A percentile compares a stretch with the other conserved stretches of the same genome.
Conservation (phyloP, 345 rosid genomes). For the Excoecaria agallocha region DNA sequence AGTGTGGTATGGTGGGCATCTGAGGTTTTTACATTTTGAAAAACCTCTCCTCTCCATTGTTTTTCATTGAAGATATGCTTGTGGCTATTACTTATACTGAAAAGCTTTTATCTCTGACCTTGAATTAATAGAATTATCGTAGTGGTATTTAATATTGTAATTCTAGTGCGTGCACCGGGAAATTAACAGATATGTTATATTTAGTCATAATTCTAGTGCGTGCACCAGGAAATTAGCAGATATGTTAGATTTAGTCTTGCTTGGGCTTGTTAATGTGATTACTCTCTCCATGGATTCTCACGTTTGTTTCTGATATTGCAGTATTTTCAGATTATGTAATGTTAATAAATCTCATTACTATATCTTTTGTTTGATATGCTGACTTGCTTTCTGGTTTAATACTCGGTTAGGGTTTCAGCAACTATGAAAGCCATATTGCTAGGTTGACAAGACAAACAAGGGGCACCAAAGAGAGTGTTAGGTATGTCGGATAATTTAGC, state of each 20-base stretch:
- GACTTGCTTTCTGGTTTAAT: slow-evolving; percentile 4
- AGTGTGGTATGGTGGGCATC: slow-evolving; percentile 45
- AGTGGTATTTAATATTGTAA: not conserved
- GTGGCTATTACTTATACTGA: not conserved
- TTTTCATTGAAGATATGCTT: not conserved
- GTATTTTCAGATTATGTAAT: not conserved
- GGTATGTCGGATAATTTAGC: slow-evolving; percentile 41
- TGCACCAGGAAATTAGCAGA: not conserved
- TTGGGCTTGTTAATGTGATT: not conserved
- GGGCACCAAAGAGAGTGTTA: slow-evolving; percentile 64
- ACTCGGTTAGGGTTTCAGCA: slow-evolving; percentile 56
- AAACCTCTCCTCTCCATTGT: not conserved
- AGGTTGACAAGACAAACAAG: slow-evolving; percentile 65
- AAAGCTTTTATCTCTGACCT: not conserved
- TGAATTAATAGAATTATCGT: not conserved
- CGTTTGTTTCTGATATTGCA: not conserved
- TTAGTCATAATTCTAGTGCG: not conserved
- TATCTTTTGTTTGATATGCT: slow-evolving; percentile 8
- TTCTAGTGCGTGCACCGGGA: not conserved
- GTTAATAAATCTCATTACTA: not conserved
- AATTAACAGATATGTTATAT: not conserved
- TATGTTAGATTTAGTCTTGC: not conserved
- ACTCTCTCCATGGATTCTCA: not conserved
- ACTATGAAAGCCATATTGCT: slow-evolving; percentile 52
- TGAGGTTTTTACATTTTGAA: not conserved